Evolutionary conservation across 495 filamentous ascomycete genomes (phyloP).

Genomic region (Aspergillus kassunensis): DNA sequence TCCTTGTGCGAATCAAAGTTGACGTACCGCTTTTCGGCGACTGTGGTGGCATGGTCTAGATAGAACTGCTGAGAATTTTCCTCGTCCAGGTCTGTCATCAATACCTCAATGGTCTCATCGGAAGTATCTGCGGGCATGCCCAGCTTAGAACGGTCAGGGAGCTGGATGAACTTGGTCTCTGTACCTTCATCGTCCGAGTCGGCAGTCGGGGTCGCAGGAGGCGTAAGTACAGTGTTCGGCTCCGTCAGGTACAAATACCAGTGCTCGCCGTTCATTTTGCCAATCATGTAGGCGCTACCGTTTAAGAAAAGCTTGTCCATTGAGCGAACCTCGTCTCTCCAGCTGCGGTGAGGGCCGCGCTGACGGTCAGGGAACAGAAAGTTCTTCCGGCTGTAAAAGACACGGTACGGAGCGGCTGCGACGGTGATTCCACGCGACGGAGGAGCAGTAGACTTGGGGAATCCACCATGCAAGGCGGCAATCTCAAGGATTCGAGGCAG

Average conservation of each 20-base stretch:
- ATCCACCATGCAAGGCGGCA: slow-evolving; percentile 81
- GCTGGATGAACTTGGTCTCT: slow-evolving; percentile 62
- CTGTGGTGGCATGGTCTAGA: slow-evolving; percentile 83
- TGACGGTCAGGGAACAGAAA: slow-evolving; percentile 96
- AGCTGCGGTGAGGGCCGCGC: slow-evolving; percentile 91
- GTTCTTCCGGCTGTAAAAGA: slow-evolving; percentile 99
- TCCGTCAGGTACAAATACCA: slow-evolving; percentile 98
- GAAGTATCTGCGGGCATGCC: slow-evolving; percentile 34
- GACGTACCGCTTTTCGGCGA: slow-evolving; percentile 75
- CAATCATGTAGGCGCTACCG: slow-evolving; percentile 98
- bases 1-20: slow-evolving; percentile 44
- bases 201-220: slow-evolving; percentile 69
- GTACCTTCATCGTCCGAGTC: slow-evolving; percentile 51
- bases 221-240: slow-evolving; percentile 74
- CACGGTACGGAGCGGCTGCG: slow-evolving; percentile 83
- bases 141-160: slow-evolving; percentile 34
- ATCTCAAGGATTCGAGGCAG: slow-evolving; percentile 87
- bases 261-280: slow-evolving; percentile 99
- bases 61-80: slow-evolving; percentile 96
- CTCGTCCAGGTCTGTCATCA: slow-evolving; percentile 97
- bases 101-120: slow-evolving; percentile 93
- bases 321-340: slow-evolving; percentile 90
- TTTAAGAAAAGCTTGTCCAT: slow-evolving; percentile 85
- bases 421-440: slow-evolving; percentile 54
- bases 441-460: slow-evolving; percentile 59